Evolutionary conservation across 2,329 filamentous ascomycete species (phyloP).

Genomic region (Cercospora beticola): DNA sequence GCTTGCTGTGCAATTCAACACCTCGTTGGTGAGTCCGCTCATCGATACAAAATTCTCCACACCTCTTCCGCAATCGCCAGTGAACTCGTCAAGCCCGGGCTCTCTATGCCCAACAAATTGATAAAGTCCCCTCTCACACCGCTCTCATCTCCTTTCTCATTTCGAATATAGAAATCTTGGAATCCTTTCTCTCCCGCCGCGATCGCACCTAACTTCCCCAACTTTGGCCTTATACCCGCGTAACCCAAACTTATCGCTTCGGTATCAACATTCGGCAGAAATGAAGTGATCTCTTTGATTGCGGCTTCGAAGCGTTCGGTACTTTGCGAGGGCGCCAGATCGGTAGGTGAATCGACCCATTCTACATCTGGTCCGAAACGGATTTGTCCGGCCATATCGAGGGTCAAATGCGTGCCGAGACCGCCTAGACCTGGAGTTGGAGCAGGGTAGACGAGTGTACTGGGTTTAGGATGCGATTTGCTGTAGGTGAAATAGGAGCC

Average conservation of each 20-base stretch:
- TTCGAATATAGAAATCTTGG: conserved; percentile 77
- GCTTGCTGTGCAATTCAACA: neutral
- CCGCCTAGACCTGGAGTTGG: conserved; percentile 79
- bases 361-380: conserved; percentile 95
- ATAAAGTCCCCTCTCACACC: conserved; percentile 65
- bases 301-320: conserved; percentile 63
- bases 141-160: conserved; percentile 73
- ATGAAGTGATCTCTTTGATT: conserved; percentile 71
- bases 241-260: conserved; percentile 75
- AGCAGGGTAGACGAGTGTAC: conserved; percentile 81
- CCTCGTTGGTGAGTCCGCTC: neutral
- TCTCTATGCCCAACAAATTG: conserved; percentile 90
- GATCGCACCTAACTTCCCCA: conserved; percentile 63
- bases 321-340: conserved; percentile 64
- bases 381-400: conserved; percentile 80
- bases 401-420: conserved; percentile 87
- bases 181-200: conserved; percentile 64
- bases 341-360: conserved; percentile 72
- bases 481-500: conserved; percentile 91
- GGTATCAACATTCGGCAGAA: conserved; percentile 72
- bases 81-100: conserved; percentile 82
- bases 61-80: conserved; percentile 85
- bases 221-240: conserved; percentile 86
- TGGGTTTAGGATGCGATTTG: conserved; percentile 62
- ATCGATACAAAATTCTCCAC: conserved; percentile 52